These are phyloP conservation scores for Eimeria acervulina DNA, from an alignment of 169 alveolate genomes.

Conservation along the genomic window DNA sequence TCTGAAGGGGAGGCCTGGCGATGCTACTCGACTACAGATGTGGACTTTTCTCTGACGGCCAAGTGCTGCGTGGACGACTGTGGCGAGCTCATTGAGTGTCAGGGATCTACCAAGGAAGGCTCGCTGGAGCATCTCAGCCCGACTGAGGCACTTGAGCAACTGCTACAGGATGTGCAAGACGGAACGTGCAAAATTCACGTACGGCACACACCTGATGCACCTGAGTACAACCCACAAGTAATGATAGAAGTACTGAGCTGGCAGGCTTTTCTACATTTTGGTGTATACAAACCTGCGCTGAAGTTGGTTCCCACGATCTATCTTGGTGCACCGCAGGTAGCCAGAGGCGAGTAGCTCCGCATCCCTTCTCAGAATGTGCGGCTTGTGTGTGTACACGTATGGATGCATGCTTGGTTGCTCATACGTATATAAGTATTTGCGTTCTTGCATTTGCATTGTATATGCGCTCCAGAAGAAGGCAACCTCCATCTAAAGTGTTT, in stretches of 20 bases:
- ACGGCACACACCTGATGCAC: background rate
- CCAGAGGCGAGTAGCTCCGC: background rate
- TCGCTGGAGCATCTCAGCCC: constrained; percentile 14
- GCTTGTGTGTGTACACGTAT: background rate
- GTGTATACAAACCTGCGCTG: background rate
- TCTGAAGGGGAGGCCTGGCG: constrained; percentile 48
- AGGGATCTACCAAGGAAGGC: background rate
- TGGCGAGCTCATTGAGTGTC: constrained; percentile 9
- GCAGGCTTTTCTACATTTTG: background rate
- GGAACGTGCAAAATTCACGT: constrained; percentile 42
- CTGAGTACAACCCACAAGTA: background rate
- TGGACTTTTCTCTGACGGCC: background rate
- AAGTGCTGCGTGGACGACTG: constrained; percentile 14
- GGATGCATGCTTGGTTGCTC: background rate
- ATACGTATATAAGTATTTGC: background rate
- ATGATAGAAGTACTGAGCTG: background rate
- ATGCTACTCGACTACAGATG: background rate
- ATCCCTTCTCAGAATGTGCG: background rate
- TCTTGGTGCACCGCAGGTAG: background rate
- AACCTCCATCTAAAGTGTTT: background rate
- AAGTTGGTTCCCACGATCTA: background rate
- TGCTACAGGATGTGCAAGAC: background rate
- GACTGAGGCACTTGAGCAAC: background rate
- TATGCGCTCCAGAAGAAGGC: background rate
- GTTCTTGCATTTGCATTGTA: background rate